phyloP scores from a whole-genome alignment of 1,139 yeast genomes.

The Debaryomyces sp. region DNA sequence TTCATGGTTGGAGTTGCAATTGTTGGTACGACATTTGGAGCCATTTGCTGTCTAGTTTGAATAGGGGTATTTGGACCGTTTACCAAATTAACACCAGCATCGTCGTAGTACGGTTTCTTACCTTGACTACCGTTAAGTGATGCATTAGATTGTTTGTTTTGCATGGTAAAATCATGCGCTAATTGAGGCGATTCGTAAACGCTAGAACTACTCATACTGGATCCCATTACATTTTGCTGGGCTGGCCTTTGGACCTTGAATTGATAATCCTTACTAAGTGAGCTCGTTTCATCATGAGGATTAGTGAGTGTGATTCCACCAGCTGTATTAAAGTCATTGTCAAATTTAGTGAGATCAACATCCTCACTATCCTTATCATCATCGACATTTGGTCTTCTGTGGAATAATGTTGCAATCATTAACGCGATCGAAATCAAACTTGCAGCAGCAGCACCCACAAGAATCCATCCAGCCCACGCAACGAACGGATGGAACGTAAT shows the following conservation, averaged over 20 bases:
- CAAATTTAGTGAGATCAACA: conserved; percentile 19
- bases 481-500: conserved; percentile 64
- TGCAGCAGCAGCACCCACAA: conserved; percentile 65
- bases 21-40: conserved; percentile 34
- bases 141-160: conserved; percentile 9
- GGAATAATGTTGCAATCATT: conserved; percentile 25
- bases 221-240: neutral
- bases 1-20: conserved; percentile 31
- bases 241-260: conserved; percentile 18
- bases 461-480: conserved; percentile 70
- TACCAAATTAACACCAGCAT: conserved; percentile 25
- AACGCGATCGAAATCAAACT: conserved; percentile 41
- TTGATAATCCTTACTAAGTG: conserved; percentile 33
- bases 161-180: conserved; percentile 38
- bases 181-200: conserved; percentile 39
- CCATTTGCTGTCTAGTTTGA: conserved; percentile 32
- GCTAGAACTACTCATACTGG: conserved; percentile 23
- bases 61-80: conserved; percentile 39
- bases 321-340: conserved; percentile 17
- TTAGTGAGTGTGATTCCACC: conserved; percentile 3
- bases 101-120: conserved; percentile 21
- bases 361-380: conserved; percentile 25
- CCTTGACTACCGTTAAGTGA: conserved; percentile 10
- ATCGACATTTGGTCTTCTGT: conserved; percentile 26
- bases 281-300: conserved; percentile 14